Evolutionary conservation across 2,329 filamentous ascomycete species (phyloP).

Genomic region (Claviceps sp.): DNA sequence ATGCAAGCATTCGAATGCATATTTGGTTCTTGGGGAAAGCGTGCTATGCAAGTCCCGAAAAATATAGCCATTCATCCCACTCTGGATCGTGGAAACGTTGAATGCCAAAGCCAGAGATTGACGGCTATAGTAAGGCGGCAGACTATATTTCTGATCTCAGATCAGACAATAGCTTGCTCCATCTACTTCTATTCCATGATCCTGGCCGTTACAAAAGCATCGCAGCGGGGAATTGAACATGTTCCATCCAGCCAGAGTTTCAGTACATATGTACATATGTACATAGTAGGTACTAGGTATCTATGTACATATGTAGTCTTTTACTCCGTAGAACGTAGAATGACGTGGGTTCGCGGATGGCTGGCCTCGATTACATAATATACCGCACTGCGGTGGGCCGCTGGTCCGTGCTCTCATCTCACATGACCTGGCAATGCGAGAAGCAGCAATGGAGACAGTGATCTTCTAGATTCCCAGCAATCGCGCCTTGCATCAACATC

Average conservation of each 20-base stretch:
- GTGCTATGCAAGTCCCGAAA: no score
- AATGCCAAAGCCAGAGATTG: no score
- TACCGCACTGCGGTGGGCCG: slow-evolving; percentile 1
- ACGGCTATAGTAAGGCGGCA: no score
- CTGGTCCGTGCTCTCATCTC: slow-evolving; percentile 16
- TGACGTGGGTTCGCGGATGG: background rate
- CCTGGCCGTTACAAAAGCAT: no score
- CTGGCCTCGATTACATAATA: slow-evolving; percentile 3
- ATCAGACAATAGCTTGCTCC: no score
- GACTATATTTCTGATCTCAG: no score
- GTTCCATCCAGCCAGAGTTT: no score
- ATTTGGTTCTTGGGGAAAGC: background rate
- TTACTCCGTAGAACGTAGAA: background rate
- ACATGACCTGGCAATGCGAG: slow-evolving; percentile 17
- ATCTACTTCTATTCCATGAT: no score
- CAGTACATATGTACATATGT: no score
- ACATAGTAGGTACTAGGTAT: no score
- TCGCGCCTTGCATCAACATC: slow-evolving; percentile 2
- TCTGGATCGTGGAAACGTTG: background rate
- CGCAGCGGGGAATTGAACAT: no score
- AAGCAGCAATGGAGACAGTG: background rate
- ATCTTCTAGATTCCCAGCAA: background rate
- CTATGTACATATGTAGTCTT: no score
- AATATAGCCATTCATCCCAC: background rate
- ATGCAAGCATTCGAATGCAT: background rate